Evolutionary conservation across 768 basidiomycete species (phyloP), one percentile per base, ranked within the genome.

Genomic region (Rhodosporidiobolus sp.): DNA sequence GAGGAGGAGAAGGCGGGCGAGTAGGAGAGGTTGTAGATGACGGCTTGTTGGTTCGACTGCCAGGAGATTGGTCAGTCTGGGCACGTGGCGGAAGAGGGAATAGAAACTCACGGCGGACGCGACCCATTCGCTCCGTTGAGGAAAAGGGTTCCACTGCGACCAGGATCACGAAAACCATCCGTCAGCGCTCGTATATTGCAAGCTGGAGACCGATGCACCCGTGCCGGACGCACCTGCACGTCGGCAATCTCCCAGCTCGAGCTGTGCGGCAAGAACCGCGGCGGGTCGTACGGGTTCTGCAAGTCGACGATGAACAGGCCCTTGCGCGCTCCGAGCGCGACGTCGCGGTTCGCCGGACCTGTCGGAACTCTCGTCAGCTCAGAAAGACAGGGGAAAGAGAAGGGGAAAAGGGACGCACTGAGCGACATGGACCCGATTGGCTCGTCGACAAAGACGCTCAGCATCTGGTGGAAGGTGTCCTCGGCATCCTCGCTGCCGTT

Each of bases 251-350:
- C 91, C 92, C 94, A 97, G 10, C 91, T 92, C 1, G 94, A 94
- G 4, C 93, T 92, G 82, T 99, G 94, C 22, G 95, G 95, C 16
- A 99, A 85, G 79, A 95, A 97, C 20, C 95, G 86, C 32, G 96
- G 96, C 0, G 93, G 86, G 73, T 91, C 88, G 26, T 91, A 84
- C 2, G 92, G 92, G 20, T 90, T 86, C 72, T 93, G 89, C 24
- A 99, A 85, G 83, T 98, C 96, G 71, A 99, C 91, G 68, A 98
- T 93, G 80, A 91, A 98, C 24, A 99, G 84, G 0, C 95, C 95
- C 67, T 92, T 88, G 9, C 94, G 89, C 16, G 91, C 89, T 61
- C 92, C 94, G 56, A 97, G 86, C 7, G 92, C 92, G 34, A 97
- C 85, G 79, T 97, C 94, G 30, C 94, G 86, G 63, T 87, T 89